phyloP scores from a whole-genome alignment of 1,284 basidiomycete genomes.

The Pseudomicrostroma phylloplanum region DNA sequence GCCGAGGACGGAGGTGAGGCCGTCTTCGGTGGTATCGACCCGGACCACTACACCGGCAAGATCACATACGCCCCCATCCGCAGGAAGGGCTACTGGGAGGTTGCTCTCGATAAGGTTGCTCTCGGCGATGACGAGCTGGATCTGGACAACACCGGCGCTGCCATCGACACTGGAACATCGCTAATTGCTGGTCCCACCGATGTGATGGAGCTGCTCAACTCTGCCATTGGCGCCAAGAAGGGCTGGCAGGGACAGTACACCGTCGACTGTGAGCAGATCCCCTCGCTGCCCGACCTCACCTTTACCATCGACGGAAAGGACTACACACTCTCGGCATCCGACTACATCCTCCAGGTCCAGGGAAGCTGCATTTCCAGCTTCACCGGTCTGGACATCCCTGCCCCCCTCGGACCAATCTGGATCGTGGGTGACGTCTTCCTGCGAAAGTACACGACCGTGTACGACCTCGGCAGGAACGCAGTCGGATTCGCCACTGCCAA shows the following conservation, averaged over 20 bases:
- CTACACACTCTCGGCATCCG: conserved; percentile 72
- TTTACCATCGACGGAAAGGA: conserved; percentile 58
- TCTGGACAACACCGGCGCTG: conserved; percentile 76
- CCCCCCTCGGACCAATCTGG: conserved; percentile 81
- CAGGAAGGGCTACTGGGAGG: conserved; percentile 89
- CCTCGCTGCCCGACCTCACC: conserved; percentile 74
- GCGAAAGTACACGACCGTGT: conserved; percentile 84
- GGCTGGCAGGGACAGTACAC: conserved; percentile 47
- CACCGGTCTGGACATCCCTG: conserved; percentile 82
- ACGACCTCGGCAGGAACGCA: conserved; percentile 75
- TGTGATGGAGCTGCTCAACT: conserved; percentile 95
- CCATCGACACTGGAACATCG: conserved; percentile 70
- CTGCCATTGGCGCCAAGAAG: conserved; percentile 59
- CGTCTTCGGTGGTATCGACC: conserved; percentile 86
- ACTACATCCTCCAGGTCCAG: conserved; percentile 81
- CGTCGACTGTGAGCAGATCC: conserved; percentile 79
- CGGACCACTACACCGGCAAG: conserved; percentile 70
- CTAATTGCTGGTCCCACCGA: conserved; percentile 87
- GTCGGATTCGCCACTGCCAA: conserved; percentile 71
- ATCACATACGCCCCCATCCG: conserved; percentile 84
- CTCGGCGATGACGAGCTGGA: conserved; percentile 67
- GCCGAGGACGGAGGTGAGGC: conserved; percentile 88
- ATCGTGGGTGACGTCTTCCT: conserved; percentile 67
- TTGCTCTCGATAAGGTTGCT: conserved; percentile 52
- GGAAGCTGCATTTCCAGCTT: conserved; percentile 93